phyloP scores from a whole-genome alignment of 306 rosid genomes.

The Pterocarpus macrocarpus region DNA sequence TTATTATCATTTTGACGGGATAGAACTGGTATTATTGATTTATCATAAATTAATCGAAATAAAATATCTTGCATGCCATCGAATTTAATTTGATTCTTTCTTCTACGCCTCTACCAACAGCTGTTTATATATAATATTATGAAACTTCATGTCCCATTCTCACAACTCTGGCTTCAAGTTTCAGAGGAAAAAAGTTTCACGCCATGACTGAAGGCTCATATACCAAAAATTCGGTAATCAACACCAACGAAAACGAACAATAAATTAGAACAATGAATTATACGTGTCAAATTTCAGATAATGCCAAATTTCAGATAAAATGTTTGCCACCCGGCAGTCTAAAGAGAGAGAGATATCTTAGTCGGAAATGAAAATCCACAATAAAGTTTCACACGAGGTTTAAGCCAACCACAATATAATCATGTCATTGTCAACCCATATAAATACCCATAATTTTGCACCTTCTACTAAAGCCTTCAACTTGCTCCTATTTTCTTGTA shows the following conservation, averaged over 20 bases:
- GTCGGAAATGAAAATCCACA: background rate
- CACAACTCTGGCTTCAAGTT: too few species aligned
- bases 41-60: too few species aligned
- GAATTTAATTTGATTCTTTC: background rate
- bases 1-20: too few species aligned
- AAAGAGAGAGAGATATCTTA: background rate
- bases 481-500: background rate
- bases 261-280: too few species aligned
- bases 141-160: too few species aligned
- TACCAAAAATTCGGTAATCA: too few species aligned
- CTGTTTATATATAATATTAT: background rate
- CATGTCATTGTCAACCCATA: background rate
- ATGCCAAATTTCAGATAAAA: too few species aligned
- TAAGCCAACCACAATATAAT: background rate
- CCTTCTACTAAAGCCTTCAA: background rate
- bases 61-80: background rate
- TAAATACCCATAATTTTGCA: slow-evolving; percentile 6
- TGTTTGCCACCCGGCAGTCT: background rate
- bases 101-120: background rate
- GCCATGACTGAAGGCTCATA: too few species aligned
- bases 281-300: too few species aligned
- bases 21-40: too few species aligned
- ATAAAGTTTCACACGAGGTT: background rate
- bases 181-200: too few species aligned
- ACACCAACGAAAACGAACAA: too few species aligned